Base-by-base conservation (phyloP, 179 eudicot species). In the Nepenthes alata region DNA sequence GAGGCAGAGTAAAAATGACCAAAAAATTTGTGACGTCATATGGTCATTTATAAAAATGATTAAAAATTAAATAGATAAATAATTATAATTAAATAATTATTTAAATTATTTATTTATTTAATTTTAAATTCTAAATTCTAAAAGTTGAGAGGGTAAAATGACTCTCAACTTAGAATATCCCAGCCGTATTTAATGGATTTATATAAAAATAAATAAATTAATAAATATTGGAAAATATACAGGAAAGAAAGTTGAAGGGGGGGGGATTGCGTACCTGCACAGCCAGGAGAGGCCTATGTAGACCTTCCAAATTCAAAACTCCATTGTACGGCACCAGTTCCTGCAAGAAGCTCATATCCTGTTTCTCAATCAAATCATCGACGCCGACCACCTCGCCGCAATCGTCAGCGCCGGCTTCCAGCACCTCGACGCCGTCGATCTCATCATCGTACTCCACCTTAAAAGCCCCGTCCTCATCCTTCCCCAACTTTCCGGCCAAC, bases 381-480 rank as follows among this genome's bases (percentile, higher is more conserved):
- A 70, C 72, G 4, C 36, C 75, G 3, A 5, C 58, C 8, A 41
- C 8, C 45, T 7, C 45, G 8, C 45, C 45, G 8, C 45, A 4
- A 41, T 34, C 66, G 5, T 57, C 60, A 55, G 6, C 53, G 6
- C 5, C 44, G 4, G 91, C 91, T 35, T 34, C 75, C 35, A 49
- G 35, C 72, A 85, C 80, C 76, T 82, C 85, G 44, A 80, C 60
- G 0, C 83, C 91, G 37, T 74, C 80, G 74, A 57, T 66, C 8
- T 67, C 76, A 35, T 76, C 87, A 47, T 80, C 81, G 8, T 77
- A 80, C 74, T 67, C 87, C 75, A 85, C 91, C 78, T 62, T 72
- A 37, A 85, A 80, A 45, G 80, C 85, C 50, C 87, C 87, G 1
- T 85, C 87, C 36, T 80, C 83, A 39, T 82, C 83, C 38, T 72